Percentiles rank a stretch among this genome's conserved stretches.
These are phyloP conservation scores for Talaromyces liani DNA, from an alignment of 495 filamentous ascomycete genomes.

Conservation along the genomic window DNA sequence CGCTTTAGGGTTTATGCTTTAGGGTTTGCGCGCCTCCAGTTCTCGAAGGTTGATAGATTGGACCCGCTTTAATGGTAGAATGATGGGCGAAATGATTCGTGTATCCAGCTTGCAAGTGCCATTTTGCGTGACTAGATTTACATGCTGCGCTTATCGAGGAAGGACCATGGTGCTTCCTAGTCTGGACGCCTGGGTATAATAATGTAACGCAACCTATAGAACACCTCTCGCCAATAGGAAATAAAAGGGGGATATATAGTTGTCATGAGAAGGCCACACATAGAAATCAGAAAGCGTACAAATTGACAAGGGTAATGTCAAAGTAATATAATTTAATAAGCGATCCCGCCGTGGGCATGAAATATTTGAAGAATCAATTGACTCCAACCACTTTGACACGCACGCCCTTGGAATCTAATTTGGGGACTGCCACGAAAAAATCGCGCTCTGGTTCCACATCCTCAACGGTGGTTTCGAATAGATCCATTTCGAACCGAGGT, in stretches of 20 bases:
- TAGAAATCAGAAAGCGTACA: not conserved
- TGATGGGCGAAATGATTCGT: too few species aligned
- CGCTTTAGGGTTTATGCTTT: not conserved
- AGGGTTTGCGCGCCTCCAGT: not conserved
- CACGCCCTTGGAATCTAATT: conserved; percentile 26
- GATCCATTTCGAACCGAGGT: conserved; percentile 18
- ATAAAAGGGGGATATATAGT: not conserved
- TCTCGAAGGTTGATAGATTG: too few species aligned
- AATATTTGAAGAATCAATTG: not conserved
- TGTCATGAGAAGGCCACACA: not conserved
- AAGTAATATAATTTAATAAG: not conserved
- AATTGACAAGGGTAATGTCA: not conserved
- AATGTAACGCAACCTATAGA: not conserved
- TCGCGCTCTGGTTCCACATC: conserved; percentile 30
- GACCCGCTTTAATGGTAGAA: too few species aligned
- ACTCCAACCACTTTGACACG: conserved; percentile 13
- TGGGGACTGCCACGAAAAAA: conserved; percentile 25
- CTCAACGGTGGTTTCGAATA: conserved; percentile 29
- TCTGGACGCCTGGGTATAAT: not conserved
- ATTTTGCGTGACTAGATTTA: not conserved
- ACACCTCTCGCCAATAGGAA: not conserved
- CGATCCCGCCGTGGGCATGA: not conserved
- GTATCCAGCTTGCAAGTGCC: too few species aligned
- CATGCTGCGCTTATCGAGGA: not conserved
- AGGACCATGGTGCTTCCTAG: not conserved